Conservation (phyloP, 2,329 filamentous ascomycete genomes). For the Diaporthe eres region DNA sequence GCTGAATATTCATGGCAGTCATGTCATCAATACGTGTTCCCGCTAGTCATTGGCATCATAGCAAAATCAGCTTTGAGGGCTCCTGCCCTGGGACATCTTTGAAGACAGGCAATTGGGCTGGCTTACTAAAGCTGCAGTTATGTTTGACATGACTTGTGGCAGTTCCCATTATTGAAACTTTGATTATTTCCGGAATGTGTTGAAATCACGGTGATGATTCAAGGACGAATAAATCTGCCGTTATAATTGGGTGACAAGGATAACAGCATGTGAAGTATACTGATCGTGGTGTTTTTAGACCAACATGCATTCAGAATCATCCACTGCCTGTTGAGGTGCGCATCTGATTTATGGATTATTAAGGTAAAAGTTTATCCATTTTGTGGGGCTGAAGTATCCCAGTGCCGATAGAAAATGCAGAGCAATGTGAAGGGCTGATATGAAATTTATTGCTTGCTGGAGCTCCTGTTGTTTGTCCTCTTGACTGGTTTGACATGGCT, state of each 20-base stretch:
- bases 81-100: neutral
- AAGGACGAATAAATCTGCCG: neutral
- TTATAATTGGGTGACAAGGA: neutral
- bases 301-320: neutral
- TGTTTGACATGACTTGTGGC: slow-evolving; percentile 1
- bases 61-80: neutral
- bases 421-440: neutral
- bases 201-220: neutral
- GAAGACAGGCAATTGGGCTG: neutral
- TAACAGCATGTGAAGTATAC: neutral
- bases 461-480: neutral
- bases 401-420: no score
- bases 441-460: no score
- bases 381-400: fast-evolving
- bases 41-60: slow-evolving; percentile 14
- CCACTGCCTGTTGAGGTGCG: neutral
- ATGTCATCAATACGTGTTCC: neutral
- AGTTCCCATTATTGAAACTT: neutral
- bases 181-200: neutral
- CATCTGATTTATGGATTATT: neutral
- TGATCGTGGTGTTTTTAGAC: no score
- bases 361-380: neutral
- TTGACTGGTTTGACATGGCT: no score
- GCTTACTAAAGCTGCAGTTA: neutral
- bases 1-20: neutral